These are phyloP conservation scores for Eragrostis tef DNA, from an alignment of 202 grass and related monocot genomes.

Conservation along the genomic window DNA sequence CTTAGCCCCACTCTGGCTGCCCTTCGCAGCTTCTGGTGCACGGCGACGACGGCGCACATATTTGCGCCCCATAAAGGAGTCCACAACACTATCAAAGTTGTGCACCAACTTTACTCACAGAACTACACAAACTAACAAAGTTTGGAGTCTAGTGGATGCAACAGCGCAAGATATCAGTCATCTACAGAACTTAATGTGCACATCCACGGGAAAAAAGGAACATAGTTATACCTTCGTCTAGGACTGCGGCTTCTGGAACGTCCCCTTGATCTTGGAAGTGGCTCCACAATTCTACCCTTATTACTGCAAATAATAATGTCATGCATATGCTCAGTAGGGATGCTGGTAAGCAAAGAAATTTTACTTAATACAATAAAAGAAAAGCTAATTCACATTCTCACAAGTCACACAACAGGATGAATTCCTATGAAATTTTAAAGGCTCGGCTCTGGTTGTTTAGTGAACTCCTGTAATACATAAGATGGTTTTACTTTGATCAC, in stretches of 20 bases:
- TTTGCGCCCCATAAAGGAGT: no score
- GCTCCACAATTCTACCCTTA: conserved; percentile 87
- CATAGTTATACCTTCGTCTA: conserved; percentile 57
- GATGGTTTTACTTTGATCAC: conserved; percentile 5
- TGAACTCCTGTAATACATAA: neutral
- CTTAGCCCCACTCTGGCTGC: no score
- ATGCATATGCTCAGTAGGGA: neutral
- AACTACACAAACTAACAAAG: neutral
- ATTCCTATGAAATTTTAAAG: neutral
- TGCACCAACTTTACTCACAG: neutral
- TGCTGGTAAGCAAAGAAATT: neutral
- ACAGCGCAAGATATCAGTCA: neutral
- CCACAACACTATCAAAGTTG: neutral
- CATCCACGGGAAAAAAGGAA: neutral
- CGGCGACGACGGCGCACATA: no score
- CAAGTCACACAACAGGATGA: neutral
- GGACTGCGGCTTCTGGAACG: conserved; percentile 92
- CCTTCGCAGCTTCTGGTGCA: no score
- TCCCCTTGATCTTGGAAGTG: conserved; percentile 52
- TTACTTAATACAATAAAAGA: neutral
- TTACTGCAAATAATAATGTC: conserved; percentile 58
- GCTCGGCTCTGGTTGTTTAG: neutral
- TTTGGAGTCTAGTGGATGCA: neutral
- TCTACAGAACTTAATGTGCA: neutral
- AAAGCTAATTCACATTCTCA: neutral